Evolutionary conservation across 1,284 basidiomycete genomes (phyloP).

Genomic region (Phaffia rhodozyma): DNA sequence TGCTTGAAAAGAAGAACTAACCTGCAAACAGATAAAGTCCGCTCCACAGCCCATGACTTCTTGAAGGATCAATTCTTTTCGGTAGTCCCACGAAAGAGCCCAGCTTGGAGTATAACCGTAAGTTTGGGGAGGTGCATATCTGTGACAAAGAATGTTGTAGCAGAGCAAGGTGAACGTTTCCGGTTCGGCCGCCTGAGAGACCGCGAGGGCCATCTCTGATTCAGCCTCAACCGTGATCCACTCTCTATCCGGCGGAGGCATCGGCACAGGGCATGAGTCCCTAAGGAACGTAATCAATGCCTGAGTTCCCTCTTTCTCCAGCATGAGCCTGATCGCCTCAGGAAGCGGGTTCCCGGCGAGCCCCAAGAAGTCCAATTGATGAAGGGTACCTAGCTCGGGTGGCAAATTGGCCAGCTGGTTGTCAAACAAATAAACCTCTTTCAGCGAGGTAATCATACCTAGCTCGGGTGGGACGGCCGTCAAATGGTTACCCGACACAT

Average conservation of each 20-base stretch:
- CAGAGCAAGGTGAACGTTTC: constrained; percentile 67
- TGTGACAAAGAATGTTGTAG: constrained; percentile 94
- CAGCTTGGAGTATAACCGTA: constrained; percentile 96
- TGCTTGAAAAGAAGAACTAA: constrained; percentile 14
- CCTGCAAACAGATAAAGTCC: constrained; percentile 83
- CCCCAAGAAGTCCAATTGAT: constrained; percentile 85
- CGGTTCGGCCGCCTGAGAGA: constrained; percentile 43
- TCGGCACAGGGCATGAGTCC: constrained; percentile 70
- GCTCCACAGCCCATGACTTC: constrained; percentile 74
- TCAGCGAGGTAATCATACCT: constrained; percentile 78
- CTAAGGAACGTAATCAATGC: constrained; percentile 79
- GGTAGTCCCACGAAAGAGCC: constrained; percentile 91
- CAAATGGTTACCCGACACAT: constrained; percentile 84
- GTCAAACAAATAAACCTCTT: constrained; percentile 91
- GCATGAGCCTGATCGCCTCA: constrained; percentile 56
- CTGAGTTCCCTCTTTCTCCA: constrained; percentile 86
- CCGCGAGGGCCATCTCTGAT: constrained; percentile 18
- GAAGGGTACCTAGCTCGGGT: constrained; percentile 74
- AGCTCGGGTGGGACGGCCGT: constrained; percentile 70
- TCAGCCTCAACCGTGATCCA: constrained; percentile 68
- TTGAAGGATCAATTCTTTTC: constrained; percentile 78
- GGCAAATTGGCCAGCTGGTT: constrained; percentile 80
- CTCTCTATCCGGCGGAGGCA: constrained; percentile 67
- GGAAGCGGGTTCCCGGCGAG: constrained; percentile 94
- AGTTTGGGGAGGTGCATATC: constrained; percentile 74